These are phyloP conservation scores for Lipomyces orientalis DNA, from an alignment of 805 yeast genomes.

Conservation along the genomic window DNA sequence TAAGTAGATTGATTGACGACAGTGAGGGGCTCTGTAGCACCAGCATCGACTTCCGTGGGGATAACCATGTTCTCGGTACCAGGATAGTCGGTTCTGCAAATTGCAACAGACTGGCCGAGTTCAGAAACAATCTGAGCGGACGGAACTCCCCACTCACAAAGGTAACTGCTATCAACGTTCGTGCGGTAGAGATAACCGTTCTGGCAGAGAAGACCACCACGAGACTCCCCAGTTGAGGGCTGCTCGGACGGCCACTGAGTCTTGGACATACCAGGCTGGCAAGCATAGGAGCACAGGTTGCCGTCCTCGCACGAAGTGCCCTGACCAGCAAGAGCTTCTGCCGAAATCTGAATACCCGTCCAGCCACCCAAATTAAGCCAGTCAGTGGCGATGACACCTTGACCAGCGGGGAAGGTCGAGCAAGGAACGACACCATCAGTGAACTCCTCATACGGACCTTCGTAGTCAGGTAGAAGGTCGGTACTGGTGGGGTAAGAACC, in stretches of 20 bases:
- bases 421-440: conserved; percentile 75
- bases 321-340: conserved; percentile 65
- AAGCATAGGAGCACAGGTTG: conserved; percentile 94
- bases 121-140: conserved; percentile 72
- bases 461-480: conserved; percentile 59
- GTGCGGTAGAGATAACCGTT: conserved; percentile 84
- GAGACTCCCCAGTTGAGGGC: conserved; percentile 86
- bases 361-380: conserved; percentile 81
- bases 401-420: conserved; percentile 73
- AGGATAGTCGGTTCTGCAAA: conserved; percentile 99
- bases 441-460: conserved; percentile 65
- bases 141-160: conserved; percentile 87
- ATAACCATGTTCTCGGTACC: conserved; percentile 98
- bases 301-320: conserved; percentile 79
- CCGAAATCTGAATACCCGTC: conserved; percentile 70
- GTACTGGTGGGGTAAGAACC: conserved; percentile 45
- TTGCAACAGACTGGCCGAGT: conserved; percentile 70
- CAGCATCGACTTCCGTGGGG: conserved; percentile 82
- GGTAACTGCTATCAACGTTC: conserved; percentile 65
- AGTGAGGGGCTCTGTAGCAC: conserved; percentile 67
- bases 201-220: conserved; percentile 88
- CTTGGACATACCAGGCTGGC: conserved; percentile 98
- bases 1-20: conserved; percentile 80
- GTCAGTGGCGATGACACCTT: conserved; percentile 80
- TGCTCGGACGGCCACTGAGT: conserved; percentile 94